Evolutionary conservation across 108 stramenopile species (phyloP).

Genomic region (Pseudonitzschia pungens): DNA sequence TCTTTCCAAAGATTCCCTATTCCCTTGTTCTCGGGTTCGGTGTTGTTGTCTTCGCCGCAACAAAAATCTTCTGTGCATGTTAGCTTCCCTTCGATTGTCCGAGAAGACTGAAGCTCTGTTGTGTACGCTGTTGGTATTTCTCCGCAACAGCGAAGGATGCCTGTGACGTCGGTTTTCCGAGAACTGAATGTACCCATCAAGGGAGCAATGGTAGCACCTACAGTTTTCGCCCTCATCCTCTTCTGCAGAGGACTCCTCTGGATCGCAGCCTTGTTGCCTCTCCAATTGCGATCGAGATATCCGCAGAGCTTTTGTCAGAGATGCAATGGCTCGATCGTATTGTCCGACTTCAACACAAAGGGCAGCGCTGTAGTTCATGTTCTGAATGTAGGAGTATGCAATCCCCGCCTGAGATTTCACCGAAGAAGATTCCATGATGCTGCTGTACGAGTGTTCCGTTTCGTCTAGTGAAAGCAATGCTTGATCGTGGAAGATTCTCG

Average conservation of each 20-base stretch:
- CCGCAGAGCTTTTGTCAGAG: conserved; percentile 20
- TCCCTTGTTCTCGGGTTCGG: neutral
- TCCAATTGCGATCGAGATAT: neutral
- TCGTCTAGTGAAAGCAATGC: too few species aligned
- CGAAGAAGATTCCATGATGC: too few species aligned
- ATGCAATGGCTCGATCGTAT: conserved; percentile 20
- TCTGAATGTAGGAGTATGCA: neutral
- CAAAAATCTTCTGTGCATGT: neutral
- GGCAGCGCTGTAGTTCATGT: conserved; percentile 23
- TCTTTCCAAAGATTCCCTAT: neutral
- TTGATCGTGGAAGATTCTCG: neutral
- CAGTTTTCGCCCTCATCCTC: neutral
- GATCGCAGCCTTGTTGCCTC: neutral
- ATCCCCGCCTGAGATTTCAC: too few species aligned
- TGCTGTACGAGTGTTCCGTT: too few species aligned
- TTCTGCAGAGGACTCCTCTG: neutral
- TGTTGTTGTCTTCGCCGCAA: neutral
- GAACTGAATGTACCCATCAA: conserved; percentile 22
- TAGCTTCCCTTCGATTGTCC: neutral
- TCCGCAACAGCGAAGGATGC: neutral
- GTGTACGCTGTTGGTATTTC: neutral
- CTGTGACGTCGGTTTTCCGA: neutral
- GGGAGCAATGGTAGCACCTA: conserved; percentile 6
- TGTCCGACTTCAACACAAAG: conserved; percentile 21
- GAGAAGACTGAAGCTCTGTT: neutral